Conservation (phyloP, 2,329 filamentous ascomycete species). For the Paecilomyces fulvus region DNA sequence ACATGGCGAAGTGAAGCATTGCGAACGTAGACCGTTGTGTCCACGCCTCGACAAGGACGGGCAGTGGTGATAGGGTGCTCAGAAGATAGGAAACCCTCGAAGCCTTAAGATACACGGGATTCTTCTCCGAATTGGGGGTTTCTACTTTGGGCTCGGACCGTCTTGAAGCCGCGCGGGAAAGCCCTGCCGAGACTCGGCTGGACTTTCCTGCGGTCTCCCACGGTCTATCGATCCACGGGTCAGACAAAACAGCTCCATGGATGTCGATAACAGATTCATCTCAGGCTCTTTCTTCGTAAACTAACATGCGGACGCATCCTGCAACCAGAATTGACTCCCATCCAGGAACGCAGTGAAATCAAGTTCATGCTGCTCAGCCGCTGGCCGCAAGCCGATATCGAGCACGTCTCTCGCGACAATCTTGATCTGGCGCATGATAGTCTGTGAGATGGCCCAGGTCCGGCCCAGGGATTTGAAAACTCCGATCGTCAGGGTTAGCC, state of each 20-base stretch:
- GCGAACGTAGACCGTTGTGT: neutral
- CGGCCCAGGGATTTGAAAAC: constrained; percentile 60
- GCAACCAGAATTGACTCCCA: constrained; percentile 26
- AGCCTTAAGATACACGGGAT: neutral
- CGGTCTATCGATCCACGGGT: neutral
- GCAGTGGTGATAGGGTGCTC: neutral
- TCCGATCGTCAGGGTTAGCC: constrained; percentile 69
- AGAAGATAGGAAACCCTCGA: neutral
- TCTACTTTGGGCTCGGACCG: neutral
- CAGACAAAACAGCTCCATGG: neutral
- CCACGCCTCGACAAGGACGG: neutral
- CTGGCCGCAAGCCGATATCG: constrained; percentile 30
- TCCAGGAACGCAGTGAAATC: constrained; percentile 28
- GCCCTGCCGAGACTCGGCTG: neutral
- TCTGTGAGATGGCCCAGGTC: constrained; percentile 65
- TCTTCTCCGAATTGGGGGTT: neutral
- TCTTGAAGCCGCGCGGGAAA: neutral
- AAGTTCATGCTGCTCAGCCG: constrained; percentile 20
- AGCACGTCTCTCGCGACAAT: constrained; percentile 70
- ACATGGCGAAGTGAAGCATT: constrained; percentile 5
- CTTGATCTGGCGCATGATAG: constrained; percentile 64
- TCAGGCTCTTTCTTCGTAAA: too few species aligned
- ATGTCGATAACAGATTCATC: too few species aligned
- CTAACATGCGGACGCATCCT: constrained; percentile 7
- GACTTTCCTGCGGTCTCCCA: neutral